Evolutionary conservation across 2,329 filamentous ascomycete species (phyloP).

Genomic region (Fonsecaea pedrosoi): DNA sequence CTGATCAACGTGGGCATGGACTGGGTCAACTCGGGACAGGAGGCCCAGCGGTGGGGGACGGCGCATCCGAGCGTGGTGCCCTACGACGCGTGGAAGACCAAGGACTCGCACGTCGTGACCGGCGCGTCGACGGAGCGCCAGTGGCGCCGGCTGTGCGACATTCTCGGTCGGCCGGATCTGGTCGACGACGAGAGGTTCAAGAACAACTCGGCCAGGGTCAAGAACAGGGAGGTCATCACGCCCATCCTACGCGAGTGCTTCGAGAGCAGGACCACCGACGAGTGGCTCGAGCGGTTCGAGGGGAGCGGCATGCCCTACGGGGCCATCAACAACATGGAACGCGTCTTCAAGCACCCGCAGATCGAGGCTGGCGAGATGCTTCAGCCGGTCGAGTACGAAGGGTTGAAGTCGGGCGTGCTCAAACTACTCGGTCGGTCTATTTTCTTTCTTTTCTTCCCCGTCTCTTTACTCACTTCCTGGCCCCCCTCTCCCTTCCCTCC

Average conservation of each 20-base stretch:
- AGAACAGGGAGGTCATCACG: slow-evolving; percentile 52
- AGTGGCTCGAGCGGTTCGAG: slow-evolving; percentile 52
- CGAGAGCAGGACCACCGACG: slow-evolving; percentile 46
- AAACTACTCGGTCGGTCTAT: slow-evolving; percentile 41
- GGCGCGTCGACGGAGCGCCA: slow-evolving; percentile 76
- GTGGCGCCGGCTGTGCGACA: slow-evolving; percentile 68
- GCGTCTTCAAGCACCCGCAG: slow-evolving; percentile 55
- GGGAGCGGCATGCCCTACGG: slow-evolving; percentile 56
- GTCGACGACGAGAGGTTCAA: slow-evolving; percentile 65
- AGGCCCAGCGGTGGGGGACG: slow-evolving; percentile 52
- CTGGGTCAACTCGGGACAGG: slow-evolving; percentile 28
- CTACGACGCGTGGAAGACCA: slow-evolving; percentile 66
- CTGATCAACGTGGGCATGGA: slow-evolving; percentile 31
- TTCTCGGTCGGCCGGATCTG: slow-evolving; percentile 66
- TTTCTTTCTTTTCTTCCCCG: too few relatives aligned
- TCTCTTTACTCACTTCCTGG: too few relatives aligned
- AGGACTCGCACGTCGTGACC: slow-evolving; percentile 72
- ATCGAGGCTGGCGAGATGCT: slow-evolving; percentile 51
- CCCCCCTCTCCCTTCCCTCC: too few relatives aligned
- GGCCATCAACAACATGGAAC: slow-evolving; percentile 55
- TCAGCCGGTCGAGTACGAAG: slow-evolving; percentile 38
- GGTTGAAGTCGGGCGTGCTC: slow-evolving; percentile 39
- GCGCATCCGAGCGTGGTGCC: slow-evolving; percentile 57
- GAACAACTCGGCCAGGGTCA: slow-evolving; percentile 68
- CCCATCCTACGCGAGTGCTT: slow-evolving; percentile 47